phyloP scores from a whole-genome alignment of 108 stramenopile genomes.

The Pseudonitzschia delicatissima region DNA sequence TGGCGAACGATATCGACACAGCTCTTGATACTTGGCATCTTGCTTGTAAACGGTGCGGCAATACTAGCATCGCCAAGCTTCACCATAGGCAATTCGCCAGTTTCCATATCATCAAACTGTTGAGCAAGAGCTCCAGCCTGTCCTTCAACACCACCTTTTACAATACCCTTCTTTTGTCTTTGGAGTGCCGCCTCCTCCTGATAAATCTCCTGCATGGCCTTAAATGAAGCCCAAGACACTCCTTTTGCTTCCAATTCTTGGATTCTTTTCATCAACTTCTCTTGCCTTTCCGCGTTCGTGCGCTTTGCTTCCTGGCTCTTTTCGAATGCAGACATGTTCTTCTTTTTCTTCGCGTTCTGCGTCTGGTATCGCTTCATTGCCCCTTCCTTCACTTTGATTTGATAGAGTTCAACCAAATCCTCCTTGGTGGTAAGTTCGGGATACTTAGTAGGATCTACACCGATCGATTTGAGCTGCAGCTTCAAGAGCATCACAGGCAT shows the following conservation, averaged over 20 bases:
- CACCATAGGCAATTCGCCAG: conserved; percentile 84
- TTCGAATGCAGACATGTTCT: conserved; percentile 58
- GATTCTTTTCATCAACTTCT: conserved; percentile 51
- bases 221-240: conserved; percentile 75
- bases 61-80: conserved; percentile 96
- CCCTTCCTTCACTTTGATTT: conserved; percentile 73
- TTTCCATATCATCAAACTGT: conserved; percentile 78
- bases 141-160: conserved; percentile 59
- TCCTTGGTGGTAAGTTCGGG: conserved; percentile 78
- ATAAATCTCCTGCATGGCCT: conserved; percentile 84
- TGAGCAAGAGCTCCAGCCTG: conserved; percentile 67
- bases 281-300: conserved; percentile 63
- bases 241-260: conserved; percentile 80
- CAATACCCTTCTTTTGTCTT: conserved; percentile 52
- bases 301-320: conserved; percentile 48
- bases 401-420: conserved; percentile 76
- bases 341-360: conserved; percentile 48
- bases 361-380: conserved; percentile 59
- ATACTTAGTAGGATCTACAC: conserved; percentile 80
- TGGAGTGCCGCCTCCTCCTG: conserved; percentile 63
- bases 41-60: conserved; percentile 96
- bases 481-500: conserved; percentile 60
- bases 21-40: conserved; percentile 94
- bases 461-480: conserved; percentile 59
- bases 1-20: conserved; percentile 96